Conservation (phyloP, 2,329 filamentous ascomycete species). For the Ophiocordyceps australis region DNA sequence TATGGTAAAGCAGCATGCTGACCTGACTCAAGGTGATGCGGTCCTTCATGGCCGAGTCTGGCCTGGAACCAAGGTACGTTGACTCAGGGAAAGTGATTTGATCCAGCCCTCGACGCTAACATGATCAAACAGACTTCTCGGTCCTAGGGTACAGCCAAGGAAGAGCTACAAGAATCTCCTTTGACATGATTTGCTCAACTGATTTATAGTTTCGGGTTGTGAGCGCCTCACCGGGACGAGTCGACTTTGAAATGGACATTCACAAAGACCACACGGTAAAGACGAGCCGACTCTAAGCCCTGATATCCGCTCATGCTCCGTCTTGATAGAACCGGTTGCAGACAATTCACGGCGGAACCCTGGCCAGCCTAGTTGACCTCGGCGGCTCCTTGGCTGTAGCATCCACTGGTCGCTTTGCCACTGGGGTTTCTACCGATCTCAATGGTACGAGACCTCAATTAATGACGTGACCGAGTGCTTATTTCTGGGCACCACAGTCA, state of each 20-base stretch:
- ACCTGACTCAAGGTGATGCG: slow-evolving; percentile 47
- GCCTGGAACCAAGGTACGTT: slow-evolving; percentile 72
- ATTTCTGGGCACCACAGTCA: slow-evolving; percentile 23
- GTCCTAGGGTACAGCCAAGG: slow-evolving; percentile 7
- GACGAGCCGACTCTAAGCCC: too few species aligned
- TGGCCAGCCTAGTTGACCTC: slow-evolving; percentile 56
- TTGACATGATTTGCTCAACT: neutral
- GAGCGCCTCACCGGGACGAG: slow-evolving; percentile 43
- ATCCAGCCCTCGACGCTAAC: too few species aligned
- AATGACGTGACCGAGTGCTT: neutral
- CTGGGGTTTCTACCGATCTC: slow-evolving; percentile 46
- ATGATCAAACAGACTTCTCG: slow-evolving; percentile 13
- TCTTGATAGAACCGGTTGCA: slow-evolving; percentile 48
- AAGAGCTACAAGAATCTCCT: too few species aligned
- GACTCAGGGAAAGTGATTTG: too few species aligned
- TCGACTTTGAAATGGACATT: slow-evolving; percentile 62
- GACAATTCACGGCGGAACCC: slow-evolving; percentile 62
- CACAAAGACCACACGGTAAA: slow-evolving; percentile 55
- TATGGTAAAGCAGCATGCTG: neutral
- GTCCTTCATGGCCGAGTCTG: slow-evolving; percentile 72
- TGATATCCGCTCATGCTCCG: neutral
- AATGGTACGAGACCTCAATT: slow-evolving; percentile 25
- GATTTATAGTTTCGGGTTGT: slow-evolving; percentile 52
- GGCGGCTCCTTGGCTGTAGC: slow-evolving; percentile 48
- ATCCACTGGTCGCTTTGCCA: slow-evolving; percentile 42